phyloP scores from a whole-genome alignment of 2,329 filamentous ascomycete genomes.

The Colletotrichum viniferum region DNA sequence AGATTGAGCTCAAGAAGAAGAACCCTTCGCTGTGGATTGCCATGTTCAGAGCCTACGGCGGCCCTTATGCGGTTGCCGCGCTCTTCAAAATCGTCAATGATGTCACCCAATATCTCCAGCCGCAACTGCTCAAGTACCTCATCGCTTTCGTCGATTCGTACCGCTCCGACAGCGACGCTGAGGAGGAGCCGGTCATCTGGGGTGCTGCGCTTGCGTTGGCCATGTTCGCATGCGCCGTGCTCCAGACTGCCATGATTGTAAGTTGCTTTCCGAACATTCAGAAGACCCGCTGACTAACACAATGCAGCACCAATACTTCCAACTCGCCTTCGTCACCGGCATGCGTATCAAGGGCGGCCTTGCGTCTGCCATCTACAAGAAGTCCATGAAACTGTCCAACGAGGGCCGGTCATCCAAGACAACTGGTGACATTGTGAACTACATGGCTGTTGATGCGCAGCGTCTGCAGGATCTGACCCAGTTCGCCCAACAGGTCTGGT shows the following conservation, averaged over 20 bases:
- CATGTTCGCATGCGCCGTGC: constrained; percentile 88
- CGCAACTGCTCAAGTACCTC: constrained; percentile 83
- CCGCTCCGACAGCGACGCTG: constrained; percentile 50
- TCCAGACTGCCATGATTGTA: constrained; percentile 82
- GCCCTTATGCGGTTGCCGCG: constrained; percentile 80
- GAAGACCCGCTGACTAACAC: constrained; percentile 5
- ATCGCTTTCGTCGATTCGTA: constrained; percentile 85
- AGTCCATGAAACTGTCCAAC: constrained; percentile 88
- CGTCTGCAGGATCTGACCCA: constrained; percentile 93
- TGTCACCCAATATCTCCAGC: constrained; percentile 83
- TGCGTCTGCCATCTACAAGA: constrained; percentile 89
- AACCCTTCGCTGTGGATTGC: constrained; percentile 88
- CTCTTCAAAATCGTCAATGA: constrained; percentile 92
- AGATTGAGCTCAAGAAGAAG: constrained; percentile 70
- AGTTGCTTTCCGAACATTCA: constrained; percentile 14
- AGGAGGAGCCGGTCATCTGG: constrained; percentile 75
- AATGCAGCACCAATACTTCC: constrained; percentile 87
- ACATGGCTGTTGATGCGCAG: constrained; percentile 98
- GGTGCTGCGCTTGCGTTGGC: constrained; percentile 86
- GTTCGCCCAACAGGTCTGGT: constrained; percentile 95
- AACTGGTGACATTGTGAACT: constrained; percentile 98
- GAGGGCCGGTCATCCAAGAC: constrained; percentile 88
- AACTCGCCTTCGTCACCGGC: constrained; percentile 89
- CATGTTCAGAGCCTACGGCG: constrained; percentile 82
- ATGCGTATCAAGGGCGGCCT: constrained; percentile 96